phyloP scores from a whole-genome alignment of 768 basidiomycete species.

The Termitomyces sp. region DNA sequence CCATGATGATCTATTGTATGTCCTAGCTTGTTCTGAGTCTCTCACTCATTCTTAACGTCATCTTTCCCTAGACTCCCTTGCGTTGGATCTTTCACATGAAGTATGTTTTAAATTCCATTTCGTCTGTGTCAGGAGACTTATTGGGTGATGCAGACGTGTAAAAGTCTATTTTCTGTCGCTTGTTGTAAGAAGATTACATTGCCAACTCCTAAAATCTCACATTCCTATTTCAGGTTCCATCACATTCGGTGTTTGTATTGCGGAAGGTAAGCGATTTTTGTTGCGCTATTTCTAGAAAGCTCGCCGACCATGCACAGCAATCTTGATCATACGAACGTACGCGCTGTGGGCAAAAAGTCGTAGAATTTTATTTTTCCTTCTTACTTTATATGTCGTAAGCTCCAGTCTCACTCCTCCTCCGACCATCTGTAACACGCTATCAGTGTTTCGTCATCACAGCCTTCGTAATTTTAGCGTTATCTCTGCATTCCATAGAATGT shows the following conservation, averaged over 20 bases:
- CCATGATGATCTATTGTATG: conserved; percentile 15
- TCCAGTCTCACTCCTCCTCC: background rate
- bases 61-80: background rate
- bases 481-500: conserved; percentile 8
- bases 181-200: background rate
- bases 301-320: background rate
- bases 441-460: conserved; percentile 3
- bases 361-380: conserved; percentile 2
- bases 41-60: background rate
- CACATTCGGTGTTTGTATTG: conserved; percentile 2
- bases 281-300: background rate
- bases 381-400: conserved; percentile 4
- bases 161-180: background rate
- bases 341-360: conserved; percentile 13
- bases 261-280: conserved; percentile 6
- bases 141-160: background rate
- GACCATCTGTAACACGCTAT: background rate
- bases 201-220: background rate
- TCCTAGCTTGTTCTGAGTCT: background rate
- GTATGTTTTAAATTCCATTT: background rate
- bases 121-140: background rate
- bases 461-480: background rate
- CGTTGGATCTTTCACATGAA: background rate
- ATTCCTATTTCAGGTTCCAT: background rate
- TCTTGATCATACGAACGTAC: conserved; percentile 15